These are phyloP conservation scores for Arabidopsis suecica DNA, from an alignment of 345 rosid species.

Conservation along the genomic window DNA sequence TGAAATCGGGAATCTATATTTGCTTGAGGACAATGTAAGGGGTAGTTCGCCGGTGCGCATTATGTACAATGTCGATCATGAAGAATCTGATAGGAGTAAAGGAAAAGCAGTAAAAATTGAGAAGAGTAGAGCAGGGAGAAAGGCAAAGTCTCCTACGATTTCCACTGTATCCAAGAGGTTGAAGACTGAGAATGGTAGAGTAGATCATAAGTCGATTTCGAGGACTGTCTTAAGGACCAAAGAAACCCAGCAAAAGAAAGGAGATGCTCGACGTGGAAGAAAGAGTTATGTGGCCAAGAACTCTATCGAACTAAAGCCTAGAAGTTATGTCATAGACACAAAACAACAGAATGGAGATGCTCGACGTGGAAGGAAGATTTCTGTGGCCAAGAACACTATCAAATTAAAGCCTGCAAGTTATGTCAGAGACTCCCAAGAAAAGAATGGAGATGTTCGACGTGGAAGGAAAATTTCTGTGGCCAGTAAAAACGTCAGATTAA, in stretches of 20 bases:
- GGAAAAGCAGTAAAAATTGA: neutral
- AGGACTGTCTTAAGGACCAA: constrained; percentile 13
- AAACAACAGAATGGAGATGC: neutral
- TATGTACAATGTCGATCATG: constrained; percentile 6
- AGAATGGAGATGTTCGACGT: neutral
- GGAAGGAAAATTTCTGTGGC: constrained; percentile 13
- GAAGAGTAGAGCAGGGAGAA: constrained; percentile 21
- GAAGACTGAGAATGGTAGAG: constrained; percentile 24
- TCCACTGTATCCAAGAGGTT: constrained; percentile 26
- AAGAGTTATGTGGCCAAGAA: neutral
- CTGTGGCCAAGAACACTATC: neutral
- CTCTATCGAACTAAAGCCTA: neutral
- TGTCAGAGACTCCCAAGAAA: neutral
- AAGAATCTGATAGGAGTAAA: constrained; percentile 4
- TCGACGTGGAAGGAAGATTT: constrained; percentile 12
- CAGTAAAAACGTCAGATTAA: constrained; percentile 5
- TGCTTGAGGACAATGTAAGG: constrained; percentile 40
- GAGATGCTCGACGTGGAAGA: constrained; percentile 17
- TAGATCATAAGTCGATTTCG: neutral
- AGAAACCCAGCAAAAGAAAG: constrained; percentile 21
- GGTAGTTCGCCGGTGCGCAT: neutral
- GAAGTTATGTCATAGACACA: neutral
- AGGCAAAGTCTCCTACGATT: neutral
- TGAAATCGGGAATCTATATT: constrained; percentile 5
- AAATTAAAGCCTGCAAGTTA: neutral